Percentiles rank a stretch among this genome's conserved stretches.
Conservation (phyloP, 2,329 filamentous ascomycete species). For the Alternaria ventricosa region DNA sequence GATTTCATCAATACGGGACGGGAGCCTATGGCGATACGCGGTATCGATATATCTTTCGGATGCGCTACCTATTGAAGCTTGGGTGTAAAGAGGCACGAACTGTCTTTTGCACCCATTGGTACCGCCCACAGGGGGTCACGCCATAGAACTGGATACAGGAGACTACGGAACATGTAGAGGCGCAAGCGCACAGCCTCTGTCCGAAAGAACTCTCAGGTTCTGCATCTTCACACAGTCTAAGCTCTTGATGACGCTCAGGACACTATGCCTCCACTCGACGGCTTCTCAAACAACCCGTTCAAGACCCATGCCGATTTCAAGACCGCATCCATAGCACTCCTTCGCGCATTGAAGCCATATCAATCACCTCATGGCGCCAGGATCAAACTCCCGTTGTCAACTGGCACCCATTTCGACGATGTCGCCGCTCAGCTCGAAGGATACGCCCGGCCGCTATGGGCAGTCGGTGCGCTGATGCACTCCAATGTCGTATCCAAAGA, state of each 20-base stretch:
- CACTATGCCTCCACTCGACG: conserved; percentile 35
- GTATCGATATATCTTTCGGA: neutral
- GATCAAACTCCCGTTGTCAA: conserved; percentile 38
- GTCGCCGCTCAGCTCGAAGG: conserved; percentile 45
- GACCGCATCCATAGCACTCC: conserved; percentile 28
- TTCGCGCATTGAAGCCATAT: conserved; percentile 35
- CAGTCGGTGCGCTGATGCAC: conserved; percentile 39
- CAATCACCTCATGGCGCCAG: conserved; percentile 42
- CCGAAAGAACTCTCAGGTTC: accelerated
- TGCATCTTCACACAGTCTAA: accelerated
- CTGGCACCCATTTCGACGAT: conserved; percentile 46
- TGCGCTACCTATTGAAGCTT: neutral
- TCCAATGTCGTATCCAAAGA: conserved; percentile 13
- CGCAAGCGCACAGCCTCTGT: neutral
- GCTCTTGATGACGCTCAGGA: neutral
- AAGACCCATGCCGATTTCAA: conserved; percentile 32
- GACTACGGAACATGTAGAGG: neutral
- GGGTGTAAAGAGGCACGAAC: neutral
- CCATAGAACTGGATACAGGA: neutral
- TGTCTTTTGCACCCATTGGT: neutral
- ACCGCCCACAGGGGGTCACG: neutral
- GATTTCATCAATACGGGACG: neutral
- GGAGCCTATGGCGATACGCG: neutral
- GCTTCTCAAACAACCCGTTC: conserved; percentile 41
- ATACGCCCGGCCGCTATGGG: conserved; percentile 43